Evolutionary conservation across 2,329 filamentous ascomycete species (phyloP).

Genomic region (Fusarium sp.): DNA sequence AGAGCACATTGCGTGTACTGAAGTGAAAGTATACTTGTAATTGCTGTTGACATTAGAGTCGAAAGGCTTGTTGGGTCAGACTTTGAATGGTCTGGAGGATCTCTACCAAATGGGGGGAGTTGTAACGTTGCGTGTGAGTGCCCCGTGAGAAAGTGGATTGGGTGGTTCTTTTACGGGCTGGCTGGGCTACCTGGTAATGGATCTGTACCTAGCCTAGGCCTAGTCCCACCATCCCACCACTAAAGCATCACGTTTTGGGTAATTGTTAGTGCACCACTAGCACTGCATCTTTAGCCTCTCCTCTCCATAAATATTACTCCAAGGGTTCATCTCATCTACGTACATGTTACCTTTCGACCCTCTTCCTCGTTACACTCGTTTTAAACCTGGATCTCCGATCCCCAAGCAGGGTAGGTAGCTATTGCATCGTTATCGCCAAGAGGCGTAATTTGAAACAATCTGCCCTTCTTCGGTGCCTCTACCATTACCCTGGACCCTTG

Average conservation of each 20-base stretch:
- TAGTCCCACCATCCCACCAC: slow-evolving; percentile 6
- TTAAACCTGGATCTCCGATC: not conserved
- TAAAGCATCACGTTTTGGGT: slow-evolving; percentile 1
- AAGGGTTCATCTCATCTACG: slow-evolving; percentile 21
- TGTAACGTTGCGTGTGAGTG: slow-evolving; percentile 42
- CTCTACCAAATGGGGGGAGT: slow-evolving; percentile 34
- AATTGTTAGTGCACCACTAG: slow-evolving; percentile 13
- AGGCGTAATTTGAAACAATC: slow-evolving; percentile 32
- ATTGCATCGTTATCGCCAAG: slow-evolving; percentile 4
- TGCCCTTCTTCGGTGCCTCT: slow-evolving; percentile 18
- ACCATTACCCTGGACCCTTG: slow-evolving; percentile 20
- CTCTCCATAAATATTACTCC: slow-evolving; percentile 13
- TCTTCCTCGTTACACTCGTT: slow-evolving; percentile 22
- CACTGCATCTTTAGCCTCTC: not conserved
- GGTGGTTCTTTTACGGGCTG: not conserved
- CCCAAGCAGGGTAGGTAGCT: not conserved
- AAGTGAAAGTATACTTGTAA: slow-evolving; percentile 9
- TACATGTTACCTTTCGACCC: slow-evolving; percentile 32
- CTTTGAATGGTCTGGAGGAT: slow-evolving; percentile 32
- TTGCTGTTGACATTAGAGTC: slow-evolving; percentile 10
- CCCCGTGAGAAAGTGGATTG: slow-evolving; percentile 38
- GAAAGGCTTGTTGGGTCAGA: slow-evolving; percentile 30
- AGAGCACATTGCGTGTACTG: not conserved
- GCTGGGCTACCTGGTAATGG: not conserved
- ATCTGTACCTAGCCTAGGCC: not conserved